Evolutionary conservation across 768 basidiomycete species (phyloP), one percentile per base, ranked within the genome.

Genomic region (Gymnopilus dilepis): DNA sequence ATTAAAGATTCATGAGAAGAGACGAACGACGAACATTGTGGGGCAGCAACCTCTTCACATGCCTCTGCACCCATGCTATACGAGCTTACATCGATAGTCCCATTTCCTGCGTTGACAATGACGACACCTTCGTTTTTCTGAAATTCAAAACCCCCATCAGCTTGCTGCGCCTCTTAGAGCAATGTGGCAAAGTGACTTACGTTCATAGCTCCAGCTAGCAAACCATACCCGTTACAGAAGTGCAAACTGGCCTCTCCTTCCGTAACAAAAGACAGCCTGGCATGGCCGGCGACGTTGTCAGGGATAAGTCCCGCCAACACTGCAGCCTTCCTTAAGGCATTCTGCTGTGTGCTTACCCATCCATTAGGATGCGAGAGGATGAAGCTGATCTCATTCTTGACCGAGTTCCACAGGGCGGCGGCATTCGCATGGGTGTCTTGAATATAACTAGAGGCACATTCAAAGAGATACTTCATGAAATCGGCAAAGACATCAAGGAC

Each of bases 21-120:
- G 15, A 15, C n/a, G n/a, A 45, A 45, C 19, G 3, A 72, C 72
- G 11, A 60, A 81, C 82, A 84, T 66, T 78, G 74, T 1, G 78
- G 67, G 0, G 77, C 76, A 2, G 83, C 80, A 26, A 84, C 78
- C 69, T 87, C 86, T 56, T 83, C 79, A 28, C 84, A 79, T 0
- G 67, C 63, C 0, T 65, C 70, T 17, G 62, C 61, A 21, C 67
- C 68, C 64, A 77, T 75, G 30, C 76, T 77, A 60, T 87, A 87
- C 4, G 83, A 79, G 61, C 84, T 86, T 31, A 87, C 74, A 60
- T 88, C 86, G 22, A 88, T 74, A 0, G 85, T 88, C 21, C 85
- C 86, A 52, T 84, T 84, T 9, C 86, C 86, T 3, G 86, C 84
- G 62, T 87, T 85, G 15, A 86, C 80, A 40, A 87, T 74, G 58